Conservation (phyloP, 495 filamentous ascomycete genomes). For the Niebla homalea region DNA sequence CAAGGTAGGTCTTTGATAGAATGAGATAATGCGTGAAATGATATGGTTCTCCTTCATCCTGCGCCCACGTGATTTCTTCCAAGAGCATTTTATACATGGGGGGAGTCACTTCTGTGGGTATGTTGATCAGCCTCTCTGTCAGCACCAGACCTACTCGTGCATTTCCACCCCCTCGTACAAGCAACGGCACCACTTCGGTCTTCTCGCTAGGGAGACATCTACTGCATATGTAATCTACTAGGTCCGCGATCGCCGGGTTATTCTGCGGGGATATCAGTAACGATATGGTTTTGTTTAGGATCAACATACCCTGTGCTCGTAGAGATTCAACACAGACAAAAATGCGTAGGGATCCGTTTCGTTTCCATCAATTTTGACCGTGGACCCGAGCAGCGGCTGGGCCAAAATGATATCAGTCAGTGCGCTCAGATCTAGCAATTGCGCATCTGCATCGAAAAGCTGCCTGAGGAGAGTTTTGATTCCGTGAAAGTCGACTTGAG, state of each 20-base stretch:
- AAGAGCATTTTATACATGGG: slow-evolving; percentile 94
- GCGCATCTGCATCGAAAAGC: slow-evolving; percentile 79
- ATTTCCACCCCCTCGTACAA: slow-evolving; percentile 18
- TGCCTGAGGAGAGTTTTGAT: slow-evolving; percentile 82
- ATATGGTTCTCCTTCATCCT: slow-evolving; percentile 87
- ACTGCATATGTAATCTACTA: slow-evolving; percentile 54
- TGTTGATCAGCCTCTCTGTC: slow-evolving; percentile 87
- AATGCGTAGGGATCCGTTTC: slow-evolving; percentile 93
- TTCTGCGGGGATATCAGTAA: slow-evolving; percentile 31
- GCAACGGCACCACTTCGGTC: neutral
- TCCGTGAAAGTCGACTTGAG: slow-evolving; percentile 86
- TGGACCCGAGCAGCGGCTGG: slow-evolving; percentile 80
- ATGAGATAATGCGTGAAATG: slow-evolving; percentile 87
- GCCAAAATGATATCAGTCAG: slow-evolving; percentile 79
- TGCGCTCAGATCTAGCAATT: slow-evolving; percentile 73
- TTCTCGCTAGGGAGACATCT: neutral
- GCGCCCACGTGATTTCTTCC: slow-evolving; percentile 81
- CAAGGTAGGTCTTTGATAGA: slow-evolving; percentile 76
- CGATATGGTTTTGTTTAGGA: neutral
- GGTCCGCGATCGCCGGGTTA: slow-evolving; percentile 52
- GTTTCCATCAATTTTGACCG: slow-evolving; percentile 88
- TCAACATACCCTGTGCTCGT: slow-evolving; percentile 49
- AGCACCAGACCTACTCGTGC: slow-evolving; percentile 70
- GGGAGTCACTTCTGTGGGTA: slow-evolving; percentile 79
- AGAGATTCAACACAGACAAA: slow-evolving; percentile 73